Conservation (phyloP, 1,284 basidiomycete genomes). For the Trichosporon faecale region DNA sequence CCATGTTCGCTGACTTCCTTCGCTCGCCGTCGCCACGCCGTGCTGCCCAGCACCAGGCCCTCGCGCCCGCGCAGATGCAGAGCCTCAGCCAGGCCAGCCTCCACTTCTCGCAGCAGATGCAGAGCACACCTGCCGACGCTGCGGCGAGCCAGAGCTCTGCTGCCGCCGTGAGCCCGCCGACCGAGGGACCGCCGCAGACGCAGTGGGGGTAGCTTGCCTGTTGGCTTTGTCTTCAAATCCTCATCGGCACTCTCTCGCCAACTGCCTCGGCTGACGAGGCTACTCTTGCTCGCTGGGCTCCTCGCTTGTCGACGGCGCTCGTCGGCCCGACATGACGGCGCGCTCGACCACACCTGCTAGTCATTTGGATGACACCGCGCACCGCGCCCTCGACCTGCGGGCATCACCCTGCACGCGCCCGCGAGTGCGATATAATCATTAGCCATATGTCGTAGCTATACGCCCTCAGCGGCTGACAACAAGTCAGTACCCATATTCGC, state of each 20-base stretch:
- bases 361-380: not conserved
- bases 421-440: not conserved
- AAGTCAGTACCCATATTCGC: not conserved
- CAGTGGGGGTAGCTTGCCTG: not conserved
- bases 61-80: not conserved
- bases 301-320: too few species aligned
- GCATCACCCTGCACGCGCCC: too few species aligned
- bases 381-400: too few species aligned
- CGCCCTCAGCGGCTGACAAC: not conserved
- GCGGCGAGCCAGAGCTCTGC: not conserved
- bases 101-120: slow-evolving; percentile 9
- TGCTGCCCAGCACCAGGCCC: not conserved
- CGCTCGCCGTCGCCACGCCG: not conserved
- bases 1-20: not conserved
- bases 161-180: not conserved
- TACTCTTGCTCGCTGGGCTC: too few species aligned
- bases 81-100: slow-evolving; percentile 1
- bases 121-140: slow-evolving; percentile 1
- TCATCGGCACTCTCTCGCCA: too few species aligned
- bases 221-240: too few species aligned
- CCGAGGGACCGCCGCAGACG: not conserved
- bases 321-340: too few species aligned
- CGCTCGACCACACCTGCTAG: too few species aligned
- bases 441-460: not conserved
- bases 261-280: too few species aligned